Percentiles rank a stretch among this genome's conserved stretches.
phyloP scores from a whole-genome alignment of 2,329 filamentous ascomycete species.

The Celoporthe dispersa region DNA sequence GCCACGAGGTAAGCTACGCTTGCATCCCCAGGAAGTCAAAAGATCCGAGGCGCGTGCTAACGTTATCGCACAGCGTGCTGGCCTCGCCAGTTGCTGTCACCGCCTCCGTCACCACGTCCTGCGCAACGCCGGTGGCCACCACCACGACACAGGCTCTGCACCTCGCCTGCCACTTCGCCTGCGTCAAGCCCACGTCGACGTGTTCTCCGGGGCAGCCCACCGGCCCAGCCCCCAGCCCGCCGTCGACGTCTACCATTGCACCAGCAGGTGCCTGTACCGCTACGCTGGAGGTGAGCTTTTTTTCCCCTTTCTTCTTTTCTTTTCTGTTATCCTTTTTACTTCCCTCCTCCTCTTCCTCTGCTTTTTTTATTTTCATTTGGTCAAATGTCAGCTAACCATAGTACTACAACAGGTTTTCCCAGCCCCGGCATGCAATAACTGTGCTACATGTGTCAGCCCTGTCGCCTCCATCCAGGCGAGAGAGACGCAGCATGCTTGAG shows the following conservation, averaged over 20 bases:
- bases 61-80: neutral
- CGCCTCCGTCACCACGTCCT: constrained; percentile 3
- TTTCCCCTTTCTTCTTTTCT: too few species aligned
- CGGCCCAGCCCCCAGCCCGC: constrained; percentile 7
- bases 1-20: constrained; percentile 1
- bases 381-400: neutral
- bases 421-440: constrained; percentile 16
- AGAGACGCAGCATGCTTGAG: neutral
- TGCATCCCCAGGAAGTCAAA: neutral
- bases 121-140: constrained; percentile 16
- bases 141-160: neutral
- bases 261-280: constrained; percentile 14
- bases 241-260: neutral
- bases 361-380: neutral
- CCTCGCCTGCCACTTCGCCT: neutral
- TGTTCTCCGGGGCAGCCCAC: constrained; percentile 20
- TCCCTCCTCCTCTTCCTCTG: neutral
- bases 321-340: too few species aligned
- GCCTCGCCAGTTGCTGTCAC: neutral
- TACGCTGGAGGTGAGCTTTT: neutral
- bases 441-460: constrained; percentile 3
- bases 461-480: neutral
- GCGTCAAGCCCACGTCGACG: neutral
- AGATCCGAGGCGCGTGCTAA: neutral
- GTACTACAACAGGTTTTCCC: neutral